Evolutionary conservation across 2,329 filamentous ascomycete genomes (phyloP).

Genomic region (Aspergillus carbonarius): DNA sequence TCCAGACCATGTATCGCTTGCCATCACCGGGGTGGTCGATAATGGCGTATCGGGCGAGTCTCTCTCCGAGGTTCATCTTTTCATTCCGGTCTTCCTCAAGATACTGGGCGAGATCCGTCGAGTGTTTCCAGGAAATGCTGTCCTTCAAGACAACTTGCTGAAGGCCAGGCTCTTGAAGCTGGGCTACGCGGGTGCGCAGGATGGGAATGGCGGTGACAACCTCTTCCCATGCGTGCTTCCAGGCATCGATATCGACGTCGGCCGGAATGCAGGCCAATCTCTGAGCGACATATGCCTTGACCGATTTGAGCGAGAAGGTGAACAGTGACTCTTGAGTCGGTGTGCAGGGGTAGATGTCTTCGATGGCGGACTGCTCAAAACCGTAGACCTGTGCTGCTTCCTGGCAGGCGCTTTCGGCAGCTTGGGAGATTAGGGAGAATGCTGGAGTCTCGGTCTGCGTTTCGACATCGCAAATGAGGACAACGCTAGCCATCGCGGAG

Average conservation of each 20-base stretch:
- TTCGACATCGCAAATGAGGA: conserved; percentile 28
- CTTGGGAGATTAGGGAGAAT: conserved; percentile 36
- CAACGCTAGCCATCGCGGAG: conserved; percentile 44
- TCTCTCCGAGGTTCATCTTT: conserved; percentile 35
- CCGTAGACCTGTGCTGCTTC: conserved; percentile 42
- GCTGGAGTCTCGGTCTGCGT: conserved; percentile 24
- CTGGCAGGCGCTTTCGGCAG: conserved; percentile 30
- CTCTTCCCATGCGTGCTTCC: conserved; percentile 47
- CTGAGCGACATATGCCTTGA: conserved; percentile 48
- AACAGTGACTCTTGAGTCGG: conserved; percentile 46
- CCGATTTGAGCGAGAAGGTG: conserved; percentile 46
- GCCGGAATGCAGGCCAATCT: conserved; percentile 39
- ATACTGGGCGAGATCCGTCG: conserved; percentile 25
- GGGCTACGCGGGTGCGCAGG: conserved; percentile 47
- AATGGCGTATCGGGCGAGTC: conserved; percentile 38
- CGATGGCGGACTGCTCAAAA: conserved; percentile 25
- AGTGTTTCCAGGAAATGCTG: conserved; percentile 31
- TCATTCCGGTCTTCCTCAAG: conserved; percentile 27
- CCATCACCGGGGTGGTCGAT: conserved; percentile 23
- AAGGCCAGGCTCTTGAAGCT: conserved; percentile 34
- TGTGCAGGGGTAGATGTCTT: conserved; percentile 46
- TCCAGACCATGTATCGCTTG: conserved; percentile 47
- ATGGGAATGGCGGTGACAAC: conserved; percentile 44
- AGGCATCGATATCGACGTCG: conserved; percentile 36
- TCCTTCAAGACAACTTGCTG: conserved; percentile 40